Base-by-base conservation (phyloP, 176 grass and related monocot species). In the Elaeis guineensis region DNA sequence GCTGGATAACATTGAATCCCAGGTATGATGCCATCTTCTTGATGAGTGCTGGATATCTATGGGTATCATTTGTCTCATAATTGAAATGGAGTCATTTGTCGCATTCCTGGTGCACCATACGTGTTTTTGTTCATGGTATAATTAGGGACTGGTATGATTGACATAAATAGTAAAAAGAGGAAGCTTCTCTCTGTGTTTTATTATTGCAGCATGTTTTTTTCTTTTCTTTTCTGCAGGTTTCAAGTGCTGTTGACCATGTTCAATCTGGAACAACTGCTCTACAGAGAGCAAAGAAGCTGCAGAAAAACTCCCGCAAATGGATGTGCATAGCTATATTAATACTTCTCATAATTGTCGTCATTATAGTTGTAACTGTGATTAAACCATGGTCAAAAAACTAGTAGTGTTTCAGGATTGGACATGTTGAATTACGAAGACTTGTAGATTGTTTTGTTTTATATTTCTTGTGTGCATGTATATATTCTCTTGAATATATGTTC, bases 291-390 rank as follows among this genome's bases (percentile, higher is more conserved):
- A 96, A 62, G 35, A 73, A 19, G 59, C 61, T 77, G 16, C 87
- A 91, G 51, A 88, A 88, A 44, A 96, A 75, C 79, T 49, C 80
- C 0, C 78, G 92, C 3, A 96, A 96, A 78, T 91, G 92, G 58
- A 72, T 75, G 17, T 96, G 83, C 69, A 62, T 83, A 19, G 78
- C 28, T 17, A 91, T 91, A 16, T 66, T 88, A 61, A 44, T 96
- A 16, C 62, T 96, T 17, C 75, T 96, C 23, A 21, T 87, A 57
- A 72, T 87, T 51, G 18, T 77, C 14, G 58, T 83, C 17, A 7
- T 85, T 17, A 2, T 90, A 35, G 21, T 96, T 58, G 26, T 68
- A 5, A 61, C 80, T 23, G 39, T 66, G 3, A 3, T 96, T 11
- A 85, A 77, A 57, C 92, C 87, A 0, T 96, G 84, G 78, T 29